Percentiles rank a stretch among this genome's conserved stretches.
Conservation (phyloP, 495 filamentous ascomycete species). For the Annulohypoxylon stygium region DNA sequence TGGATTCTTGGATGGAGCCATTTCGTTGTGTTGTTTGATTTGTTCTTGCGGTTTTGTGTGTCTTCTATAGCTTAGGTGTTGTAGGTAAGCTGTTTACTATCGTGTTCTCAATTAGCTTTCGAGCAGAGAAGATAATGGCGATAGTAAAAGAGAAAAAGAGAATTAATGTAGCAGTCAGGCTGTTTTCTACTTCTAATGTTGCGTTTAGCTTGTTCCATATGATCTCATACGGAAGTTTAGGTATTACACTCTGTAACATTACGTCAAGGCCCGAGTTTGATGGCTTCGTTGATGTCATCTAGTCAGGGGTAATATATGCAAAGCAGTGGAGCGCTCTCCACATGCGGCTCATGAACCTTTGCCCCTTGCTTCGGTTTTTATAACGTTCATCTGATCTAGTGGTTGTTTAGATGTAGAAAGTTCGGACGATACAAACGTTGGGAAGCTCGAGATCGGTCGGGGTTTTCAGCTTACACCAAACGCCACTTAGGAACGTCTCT, state of each 20-base stretch:
- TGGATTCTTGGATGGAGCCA: constrained; percentile 43
- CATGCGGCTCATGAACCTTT: constrained; percentile 21
- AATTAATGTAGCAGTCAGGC: not conserved
- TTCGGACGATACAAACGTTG: not conserved
- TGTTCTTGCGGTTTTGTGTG: not conserved
- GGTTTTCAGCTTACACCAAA: not conserved
- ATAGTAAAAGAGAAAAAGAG: not conserved
- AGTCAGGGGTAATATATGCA: constrained; percentile 36
- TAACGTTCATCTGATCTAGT: not conserved
- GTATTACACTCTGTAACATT: constrained; percentile 7
- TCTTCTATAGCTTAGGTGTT: not conserved
- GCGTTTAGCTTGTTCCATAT: not conserved
- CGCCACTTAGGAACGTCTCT: not conserved
- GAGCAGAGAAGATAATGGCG: not conserved
- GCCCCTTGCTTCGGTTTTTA: constrained; percentile 7
- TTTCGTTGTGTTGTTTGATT: not conserved
- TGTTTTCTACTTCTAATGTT: not conserved
- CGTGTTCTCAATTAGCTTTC: not conserved
- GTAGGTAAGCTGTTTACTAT: not conserved
- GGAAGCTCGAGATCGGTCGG: not conserved
- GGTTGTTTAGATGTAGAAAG: not conserved
- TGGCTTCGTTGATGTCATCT: constrained; percentile 43
- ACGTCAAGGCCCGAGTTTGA: constrained; percentile 33
- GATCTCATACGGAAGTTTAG: constrained; percentile 1
- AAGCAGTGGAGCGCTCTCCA: constrained; percentile 18